These are phyloP conservation scores for Kodamaea arcana DNA, from an alignment of 1,139 yeast species.

Conservation along the genomic window DNA sequence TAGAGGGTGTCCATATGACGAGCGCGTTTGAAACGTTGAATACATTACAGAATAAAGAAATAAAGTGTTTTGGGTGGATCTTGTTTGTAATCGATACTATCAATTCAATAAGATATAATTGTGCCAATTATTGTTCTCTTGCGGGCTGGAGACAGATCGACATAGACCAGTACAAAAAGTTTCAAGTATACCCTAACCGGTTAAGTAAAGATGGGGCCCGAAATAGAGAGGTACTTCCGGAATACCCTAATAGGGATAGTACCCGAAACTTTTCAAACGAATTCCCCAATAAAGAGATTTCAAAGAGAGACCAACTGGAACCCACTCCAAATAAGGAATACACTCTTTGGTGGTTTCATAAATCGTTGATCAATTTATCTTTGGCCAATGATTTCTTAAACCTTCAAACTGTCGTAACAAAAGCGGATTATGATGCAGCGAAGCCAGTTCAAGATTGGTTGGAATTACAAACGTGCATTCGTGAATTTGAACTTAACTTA, in stretches of 20 bases:
- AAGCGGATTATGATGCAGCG: constrained; percentile 20
- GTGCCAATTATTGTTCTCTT: constrained; percentile 16
- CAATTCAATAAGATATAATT: constrained; percentile 28
- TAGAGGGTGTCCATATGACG: constrained; percentile 7
- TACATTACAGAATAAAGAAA: not conserved
- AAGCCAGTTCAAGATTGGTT: constrained; percentile 26
- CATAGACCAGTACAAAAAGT: constrained; percentile 23
- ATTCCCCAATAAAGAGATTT: too few relatives aligned
- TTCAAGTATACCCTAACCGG: constrained; percentile 2
- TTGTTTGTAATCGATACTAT: constrained; percentile 33
- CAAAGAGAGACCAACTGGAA: too few relatives aligned
- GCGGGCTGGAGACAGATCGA: constrained; percentile 17
- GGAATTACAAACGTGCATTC: constrained; percentile 20
- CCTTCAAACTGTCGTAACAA: constrained; percentile 23
- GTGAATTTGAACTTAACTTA: constrained; percentile 27
- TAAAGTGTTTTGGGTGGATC: constrained; percentile 30
- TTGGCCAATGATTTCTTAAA: constrained; percentile 28
- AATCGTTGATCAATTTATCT: constrained; percentile 27
- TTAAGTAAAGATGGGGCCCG: too few relatives aligned
- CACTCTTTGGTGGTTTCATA: constrained; percentile 36
- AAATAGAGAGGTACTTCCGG: too few relatives aligned
- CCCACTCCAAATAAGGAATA: constrained; percentile 10
- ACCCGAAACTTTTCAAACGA: too few relatives aligned
- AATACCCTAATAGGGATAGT: too few relatives aligned
- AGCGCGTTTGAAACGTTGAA: constrained; percentile 5